phyloP scores from a whole-genome alignment of 2,329 filamentous ascomycete genomes.

The Clonostachys sp. region DNA sequence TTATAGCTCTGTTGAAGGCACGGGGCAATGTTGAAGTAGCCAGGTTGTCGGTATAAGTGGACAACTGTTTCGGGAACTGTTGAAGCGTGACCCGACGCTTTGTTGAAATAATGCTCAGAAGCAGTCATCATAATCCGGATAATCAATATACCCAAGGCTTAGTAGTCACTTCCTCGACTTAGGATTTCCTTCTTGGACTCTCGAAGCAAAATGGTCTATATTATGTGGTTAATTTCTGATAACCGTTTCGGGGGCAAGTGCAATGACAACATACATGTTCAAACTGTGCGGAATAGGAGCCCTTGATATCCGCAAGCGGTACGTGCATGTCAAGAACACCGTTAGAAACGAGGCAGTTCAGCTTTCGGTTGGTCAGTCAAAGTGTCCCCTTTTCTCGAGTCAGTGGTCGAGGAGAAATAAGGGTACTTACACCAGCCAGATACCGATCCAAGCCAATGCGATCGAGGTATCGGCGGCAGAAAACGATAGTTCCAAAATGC shows the following conservation, averaged over 20 bases:
- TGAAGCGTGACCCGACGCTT: no score
- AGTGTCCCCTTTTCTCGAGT: background rate
- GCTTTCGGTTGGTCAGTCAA: conserved; percentile 19
- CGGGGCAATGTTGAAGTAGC: no score
- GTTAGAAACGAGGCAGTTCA: conserved; percentile 51
- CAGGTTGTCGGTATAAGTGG: no score
- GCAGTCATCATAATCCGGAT: no score
- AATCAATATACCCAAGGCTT: conserved; percentile 3
- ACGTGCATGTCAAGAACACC: conserved; percentile 53
- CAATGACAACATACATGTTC: conserved; percentile 39
- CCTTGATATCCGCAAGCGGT: conserved; percentile 52
- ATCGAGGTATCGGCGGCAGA: conserved; percentile 58
- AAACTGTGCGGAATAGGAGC: conserved; percentile 61
- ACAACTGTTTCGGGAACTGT: no score
- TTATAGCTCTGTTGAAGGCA: no score
- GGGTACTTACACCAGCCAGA: conserved; percentile 44
- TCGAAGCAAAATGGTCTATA: conserved; percentile 40
- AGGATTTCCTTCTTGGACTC: conserved; percentile 42
- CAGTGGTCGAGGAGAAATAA: background rate
- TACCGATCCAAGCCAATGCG: conserved; percentile 58
- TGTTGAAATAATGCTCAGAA: no score
- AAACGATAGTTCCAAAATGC: conserved; percentile 59
- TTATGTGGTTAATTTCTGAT: conserved; percentile 4
- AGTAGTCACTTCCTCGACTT: conserved; percentile 49
- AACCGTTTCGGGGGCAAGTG: background rate